Conservation (phyloP, 345 rosid species). For the Hypericum androsaemum region DNA sequence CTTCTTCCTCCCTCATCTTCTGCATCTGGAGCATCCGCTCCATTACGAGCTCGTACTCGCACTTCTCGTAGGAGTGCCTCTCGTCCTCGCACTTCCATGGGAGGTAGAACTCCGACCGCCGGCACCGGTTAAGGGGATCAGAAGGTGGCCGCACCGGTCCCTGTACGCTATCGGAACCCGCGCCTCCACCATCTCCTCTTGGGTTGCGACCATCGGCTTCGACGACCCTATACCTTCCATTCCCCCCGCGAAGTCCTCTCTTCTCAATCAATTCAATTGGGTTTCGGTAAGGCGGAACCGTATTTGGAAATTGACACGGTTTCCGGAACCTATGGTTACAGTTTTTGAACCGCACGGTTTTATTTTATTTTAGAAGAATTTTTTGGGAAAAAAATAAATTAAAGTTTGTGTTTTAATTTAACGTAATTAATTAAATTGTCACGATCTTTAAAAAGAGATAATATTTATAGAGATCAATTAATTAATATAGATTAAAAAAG, state of each 20-base stretch:
- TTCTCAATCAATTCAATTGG: not conserved
- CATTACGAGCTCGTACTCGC: slow-evolving; percentile 97
- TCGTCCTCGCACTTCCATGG: slow-evolving; percentile 98
- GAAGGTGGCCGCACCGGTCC: slow-evolving; percentile 91
- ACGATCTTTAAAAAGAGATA: no score
- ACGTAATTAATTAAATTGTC: no score
- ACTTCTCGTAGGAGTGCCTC: slow-evolving; percentile 93
- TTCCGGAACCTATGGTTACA: no score
- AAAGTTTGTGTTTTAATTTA: no score
- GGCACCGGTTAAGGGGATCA: slow-evolving; percentile 95
- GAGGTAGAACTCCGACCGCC: slow-evolving; percentile 85
- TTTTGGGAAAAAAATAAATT: no score
- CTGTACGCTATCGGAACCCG: slow-evolving; percentile 71
- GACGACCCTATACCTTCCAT: slow-evolving; percentile 89
- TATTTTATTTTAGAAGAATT: no score
- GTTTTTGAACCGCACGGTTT: no score
- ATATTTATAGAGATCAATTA: no score
- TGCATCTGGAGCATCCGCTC: slow-evolving; percentile 98
- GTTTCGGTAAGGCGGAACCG: no score
- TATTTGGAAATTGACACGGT: no score
- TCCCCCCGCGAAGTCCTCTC: not conserved
- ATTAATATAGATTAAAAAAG: no score
- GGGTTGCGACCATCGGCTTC: slow-evolving; percentile 97
- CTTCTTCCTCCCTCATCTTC: slow-evolving; percentile 85
- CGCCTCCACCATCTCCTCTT: slow-evolving; percentile 84